Evolutionary conservation across 768 basidiomycete genomes (phyloP).

Genomic region (Lentinula sp.): DNA sequence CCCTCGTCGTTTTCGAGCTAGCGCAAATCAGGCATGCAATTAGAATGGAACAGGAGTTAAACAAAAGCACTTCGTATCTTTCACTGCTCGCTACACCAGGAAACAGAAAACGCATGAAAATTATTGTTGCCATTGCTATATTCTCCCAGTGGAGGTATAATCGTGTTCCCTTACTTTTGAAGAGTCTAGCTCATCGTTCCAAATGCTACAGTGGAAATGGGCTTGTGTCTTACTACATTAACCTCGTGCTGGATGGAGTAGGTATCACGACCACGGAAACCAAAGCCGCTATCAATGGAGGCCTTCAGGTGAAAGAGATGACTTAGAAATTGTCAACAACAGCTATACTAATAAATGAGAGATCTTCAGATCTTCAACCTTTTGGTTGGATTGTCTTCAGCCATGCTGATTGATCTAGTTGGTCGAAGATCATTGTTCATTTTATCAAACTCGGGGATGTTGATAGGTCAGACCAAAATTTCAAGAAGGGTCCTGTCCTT

Average conservation of each 20-base stretch:
- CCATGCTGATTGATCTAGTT: conserved; percentile 58
- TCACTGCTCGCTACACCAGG: conserved; percentile 57
- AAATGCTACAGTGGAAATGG: conserved; percentile 48
- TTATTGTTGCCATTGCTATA: conserved; percentile 60
- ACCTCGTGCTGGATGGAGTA: conserved; percentile 57
- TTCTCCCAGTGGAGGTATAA: conserved; percentile 72
- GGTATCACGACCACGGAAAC: conserved; percentile 49
- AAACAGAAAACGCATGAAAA: conserved; percentile 61
- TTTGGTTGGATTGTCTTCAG: conserved; percentile 47
- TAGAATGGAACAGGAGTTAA: conserved; percentile 52
- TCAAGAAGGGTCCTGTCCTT: too few species aligned
- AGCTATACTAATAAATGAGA: neutral
- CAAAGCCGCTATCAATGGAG: conserved; percentile 57
- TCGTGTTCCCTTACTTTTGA: neutral
- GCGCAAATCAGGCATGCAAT: conserved; percentile 69
- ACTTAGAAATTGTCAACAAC: neutral
- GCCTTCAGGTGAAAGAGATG: conserved; percentile 39
- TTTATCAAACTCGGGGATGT: conserved; percentile 52
- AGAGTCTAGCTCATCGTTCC: conserved; percentile 1
- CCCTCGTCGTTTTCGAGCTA: conserved; percentile 50
- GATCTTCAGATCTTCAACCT: conserved; percentile 53
- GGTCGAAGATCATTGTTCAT: conserved; percentile 69
- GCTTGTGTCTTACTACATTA: conserved; percentile 69
- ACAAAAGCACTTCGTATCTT: conserved; percentile 39
- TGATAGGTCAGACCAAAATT: conserved; percentile 33